Evolutionary conservation across 1,284 basidiomycete species (phyloP), one percentile per base, ranked within the genome.

Genomic region (Ceratorhiza oryzae-sativae): DNA sequence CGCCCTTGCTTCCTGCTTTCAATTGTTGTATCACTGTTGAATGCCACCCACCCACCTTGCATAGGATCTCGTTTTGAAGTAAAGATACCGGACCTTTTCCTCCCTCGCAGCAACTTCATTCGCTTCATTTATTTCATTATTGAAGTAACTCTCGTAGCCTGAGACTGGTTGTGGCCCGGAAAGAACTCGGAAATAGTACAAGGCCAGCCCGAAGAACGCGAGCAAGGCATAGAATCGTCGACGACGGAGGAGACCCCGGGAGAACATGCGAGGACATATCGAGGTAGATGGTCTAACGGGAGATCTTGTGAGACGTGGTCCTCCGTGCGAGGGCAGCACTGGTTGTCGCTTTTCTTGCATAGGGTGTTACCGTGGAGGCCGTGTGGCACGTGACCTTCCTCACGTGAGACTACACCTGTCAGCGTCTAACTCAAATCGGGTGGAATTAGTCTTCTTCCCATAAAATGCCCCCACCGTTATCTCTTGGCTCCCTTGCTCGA

Each of bases 401-500:
- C n/a, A n/a, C n/a, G n/a, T n/a, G n/a, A n/a, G n/a, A n/a, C n/a
- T n/a, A n/a, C n/a, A n/a, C n/a, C n/a, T n/a, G n/a, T n/a, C 18
- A 13, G 61, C 36, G 48, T 48, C 27, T 65, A 65, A n/a, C n/a
- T 65, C 30, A 46, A 46, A 30, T 41, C 39, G 2, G 27, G 30
- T 55, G 30, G 41, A 60, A 60, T 60, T 45, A 23, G 41, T 32
- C 36, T 18, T 60, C 39, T 60, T 41, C 58, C 23, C 23, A 45
- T 49, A 71, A 71, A 59, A 71, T 71, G 68, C 56, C 56, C 51
- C 56, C 68, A 34, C 41, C 68, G 41, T 59, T 71, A 51, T 49
- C 68, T 41, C 56, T 71, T 20, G 36, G 68, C 45, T 71, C 68
- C 20, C 56, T 71, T 18, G 34, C 32, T 25, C 42, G 56, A 51